Conservation (phyloP, 495 filamentous ascomycete species). For the Chaetomium fimeti region DNA sequence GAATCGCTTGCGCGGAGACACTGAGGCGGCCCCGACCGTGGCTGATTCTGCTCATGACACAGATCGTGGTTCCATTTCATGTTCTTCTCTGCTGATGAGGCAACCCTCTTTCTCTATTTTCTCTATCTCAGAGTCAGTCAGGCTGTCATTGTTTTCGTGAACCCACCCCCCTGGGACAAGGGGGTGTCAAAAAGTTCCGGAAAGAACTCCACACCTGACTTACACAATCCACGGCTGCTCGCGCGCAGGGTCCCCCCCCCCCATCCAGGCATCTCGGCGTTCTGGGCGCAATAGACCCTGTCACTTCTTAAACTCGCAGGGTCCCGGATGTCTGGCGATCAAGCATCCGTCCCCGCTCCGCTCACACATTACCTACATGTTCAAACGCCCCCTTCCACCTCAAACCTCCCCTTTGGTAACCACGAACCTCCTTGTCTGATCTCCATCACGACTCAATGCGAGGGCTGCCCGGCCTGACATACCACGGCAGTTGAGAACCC, state of each 20-base stretch:
- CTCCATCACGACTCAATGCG: constrained; percentile 43
- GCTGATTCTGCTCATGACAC: constrained; percentile 24
- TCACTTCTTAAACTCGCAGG: constrained; percentile 49
- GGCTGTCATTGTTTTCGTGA: not conserved
- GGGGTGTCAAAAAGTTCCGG: constrained; percentile 11
- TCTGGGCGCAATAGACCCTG: constrained; percentile 30
- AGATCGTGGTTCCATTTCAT: constrained; percentile 12
- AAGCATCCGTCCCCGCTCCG: constrained; percentile 34
- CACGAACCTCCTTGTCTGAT: constrained; percentile 46
- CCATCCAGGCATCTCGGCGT: constrained; percentile 10
- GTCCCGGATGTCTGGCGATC: constrained; percentile 40
- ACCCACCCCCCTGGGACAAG: constrained; percentile 6
- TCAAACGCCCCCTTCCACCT: constrained; percentile 36
- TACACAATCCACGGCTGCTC: constrained; percentile 8
- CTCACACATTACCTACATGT: constrained; percentile 33
- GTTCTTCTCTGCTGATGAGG: not conserved
- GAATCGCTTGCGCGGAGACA: constrained; percentile 25
- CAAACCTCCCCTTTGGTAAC: constrained; percentile 41
- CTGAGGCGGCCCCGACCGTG: constrained; percentile 29
- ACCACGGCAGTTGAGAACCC: constrained; percentile 10
- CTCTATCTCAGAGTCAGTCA: not conserved
- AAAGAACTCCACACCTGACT: constrained; percentile 4
- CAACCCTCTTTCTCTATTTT: constrained; percentile 15
- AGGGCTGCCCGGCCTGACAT: constrained; percentile 20
- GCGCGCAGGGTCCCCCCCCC: constrained; percentile 19